Base-by-base conservation (phyloP, 306 rosid species). In the Vigna hirtella region DNA sequence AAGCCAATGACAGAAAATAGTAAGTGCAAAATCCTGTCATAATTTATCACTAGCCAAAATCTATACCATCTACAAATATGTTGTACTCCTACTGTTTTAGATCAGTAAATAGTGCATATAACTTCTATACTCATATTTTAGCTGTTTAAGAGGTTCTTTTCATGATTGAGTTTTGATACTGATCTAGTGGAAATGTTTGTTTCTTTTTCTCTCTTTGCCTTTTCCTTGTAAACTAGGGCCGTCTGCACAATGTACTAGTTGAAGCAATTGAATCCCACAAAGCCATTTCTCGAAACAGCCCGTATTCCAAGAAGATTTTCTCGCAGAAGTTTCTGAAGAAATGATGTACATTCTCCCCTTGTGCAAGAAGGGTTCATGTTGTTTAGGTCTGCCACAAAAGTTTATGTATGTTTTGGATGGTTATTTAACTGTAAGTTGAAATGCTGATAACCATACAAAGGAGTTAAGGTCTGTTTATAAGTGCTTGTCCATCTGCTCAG, bases 241-340 rank as follows among this genome's bases (percentile, higher is more conserved):
- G n/a, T 16, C 42, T 63, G 49, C 86, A 84, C 71, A 84, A 86
- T 63, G 50, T 8, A 20, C 78, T 90, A 64, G 90, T 90, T n/a
- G 85, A 86, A 78, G 86, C 84, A 45, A 76, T 90, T 0, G 87
- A 86, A 80, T 84, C 94, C 51, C 86, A 78, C 87, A 86, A 84
- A 55, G 86, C 86, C 13, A 16, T 78, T 9, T 84, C 85, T 22
- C 76, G 86, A 71, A 82, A 86, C 64, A 84, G 90, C 83, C 94
- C 91, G 0, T 90, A 86, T 74, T 87, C 90, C 4, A 87, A 86
- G 87, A 82, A 74, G 87, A 86, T 90, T 78, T 86, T 88, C 82
- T 87, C 91, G 0, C 87, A 77, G 77, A 90, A 80, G 78, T 81
- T 87, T 78, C 53, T 68, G 79, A 87, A 76, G 87, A 86, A 90